These are phyloP conservation scores for Tylopilus sp. DNA, from an alignment of 768 basidiomycete species.

Conservation along the genomic window DNA sequence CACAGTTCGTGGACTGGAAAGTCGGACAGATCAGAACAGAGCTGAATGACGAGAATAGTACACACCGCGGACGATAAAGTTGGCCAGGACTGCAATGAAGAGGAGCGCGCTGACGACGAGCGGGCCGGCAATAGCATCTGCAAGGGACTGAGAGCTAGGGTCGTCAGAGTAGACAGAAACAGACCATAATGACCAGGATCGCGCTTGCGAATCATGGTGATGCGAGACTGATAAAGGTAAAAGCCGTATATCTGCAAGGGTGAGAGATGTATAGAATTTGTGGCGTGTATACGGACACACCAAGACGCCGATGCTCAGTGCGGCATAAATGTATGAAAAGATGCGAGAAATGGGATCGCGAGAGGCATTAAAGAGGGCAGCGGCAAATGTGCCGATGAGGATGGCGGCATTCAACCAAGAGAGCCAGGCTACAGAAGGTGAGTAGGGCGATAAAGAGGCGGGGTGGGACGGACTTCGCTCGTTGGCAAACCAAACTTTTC, in stretches of 20 bases:
- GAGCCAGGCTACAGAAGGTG: slow-evolving; percentile 69
- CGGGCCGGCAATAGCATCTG: slow-evolving; percentile 83
- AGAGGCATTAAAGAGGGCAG: slow-evolving; percentile 88
- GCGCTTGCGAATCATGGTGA: slow-evolving; percentile 86
- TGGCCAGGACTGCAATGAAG: slow-evolving; percentile 84
- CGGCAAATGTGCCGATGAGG: slow-evolving; percentile 77
- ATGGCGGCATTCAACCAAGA: slow-evolving; percentile 87
- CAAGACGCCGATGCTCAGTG: slow-evolving; percentile 69
- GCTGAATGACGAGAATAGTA: slow-evolving; percentile 7
- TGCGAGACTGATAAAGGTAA: slow-evolving; percentile 78
- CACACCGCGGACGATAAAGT: slow-evolving; percentile 84
- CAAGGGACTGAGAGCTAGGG: not conserved
- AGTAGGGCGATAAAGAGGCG: not conserved
- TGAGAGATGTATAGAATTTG: not conserved
- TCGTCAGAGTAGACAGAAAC: slow-evolving; percentile 12
- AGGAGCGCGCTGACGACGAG: slow-evolving; percentile 76
- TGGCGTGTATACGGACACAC: no score
- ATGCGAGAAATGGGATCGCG: slow-evolving; percentile 56
- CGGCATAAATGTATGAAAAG: slow-evolving; percentile 82
- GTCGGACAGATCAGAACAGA: slow-evolving; percentile 1
- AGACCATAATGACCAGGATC: slow-evolving; percentile 88
- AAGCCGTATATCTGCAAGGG: slow-evolving; percentile 75
- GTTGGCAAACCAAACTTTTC: slow-evolving; percentile 97
- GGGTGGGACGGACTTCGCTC: slow-evolving; percentile 64
- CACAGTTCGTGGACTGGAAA: slow-evolving; percentile 59